Base-by-base conservation (phyloP, 768 basidiomycete genomes). In the Russula griseocarnosa region DNA sequence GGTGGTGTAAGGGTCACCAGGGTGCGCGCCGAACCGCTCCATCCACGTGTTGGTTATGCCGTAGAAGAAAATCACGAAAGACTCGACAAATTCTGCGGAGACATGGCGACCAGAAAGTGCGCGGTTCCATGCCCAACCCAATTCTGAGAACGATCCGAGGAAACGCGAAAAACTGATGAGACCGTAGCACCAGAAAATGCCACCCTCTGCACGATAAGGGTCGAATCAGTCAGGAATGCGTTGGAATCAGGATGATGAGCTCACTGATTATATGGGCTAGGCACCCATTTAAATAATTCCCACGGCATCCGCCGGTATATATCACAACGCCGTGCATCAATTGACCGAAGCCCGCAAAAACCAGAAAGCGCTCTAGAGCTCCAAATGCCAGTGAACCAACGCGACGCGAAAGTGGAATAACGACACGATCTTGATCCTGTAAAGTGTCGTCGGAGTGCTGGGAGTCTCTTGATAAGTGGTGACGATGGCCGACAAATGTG, bases 121-220 rank as follows among this genome's bases (percentile, higher is more conserved):
- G 30, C 81, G 77, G 72, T 98, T 98, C 95, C 95, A 98, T 18
- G 96, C 92, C 95, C 95, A 98, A 5, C 96, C 96, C 34, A 85
- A 75, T 55, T 91, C 85, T 26, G 92, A 82, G 73, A 87, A 94
- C 6, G 91, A 84, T 30, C 95, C 95, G 54, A 96, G 83, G 77
- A 91, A 98, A n/a, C 96, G 88, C n/a, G 85, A 90, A 73, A 97
- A 98, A 0, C 90, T 85, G 55, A 91, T 73, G 6, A 98, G 75
- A 8, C 95, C 96, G 74, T 93, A 98, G 62, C 83, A 84, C 86
- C 93, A 93, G 77, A 98, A 98, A 67, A 97, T 93, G 36, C 82
- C 85, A 24, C 94, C 92, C 82, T 92, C 91, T 92, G 71, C 10
- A 2, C n/a, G 20, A 47, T 10, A 18, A 40, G 14, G 13, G 51